Conservation (phyloP, 192 early-diverging fungal genomes). For the Jimgerdemannia flammicorona region DNA sequence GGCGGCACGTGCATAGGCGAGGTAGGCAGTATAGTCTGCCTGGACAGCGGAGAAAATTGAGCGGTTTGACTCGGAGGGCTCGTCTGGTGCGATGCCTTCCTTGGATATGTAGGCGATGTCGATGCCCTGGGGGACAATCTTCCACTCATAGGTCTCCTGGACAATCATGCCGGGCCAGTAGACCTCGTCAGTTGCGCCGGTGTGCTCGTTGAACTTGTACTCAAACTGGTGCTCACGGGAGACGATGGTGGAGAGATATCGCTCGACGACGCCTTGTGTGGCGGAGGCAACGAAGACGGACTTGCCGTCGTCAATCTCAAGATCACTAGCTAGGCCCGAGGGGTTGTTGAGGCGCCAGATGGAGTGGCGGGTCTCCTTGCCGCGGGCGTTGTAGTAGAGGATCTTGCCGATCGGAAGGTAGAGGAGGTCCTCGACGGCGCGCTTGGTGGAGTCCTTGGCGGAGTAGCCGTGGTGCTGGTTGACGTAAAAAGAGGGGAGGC, state of each 20-base stretch:
- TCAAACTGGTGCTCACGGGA: constrained; percentile 4
- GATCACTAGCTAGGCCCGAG: neutral
- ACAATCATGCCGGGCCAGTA: constrained; percentile 12
- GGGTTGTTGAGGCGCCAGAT: constrained; percentile 8
- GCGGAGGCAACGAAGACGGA: constrained; percentile 6
- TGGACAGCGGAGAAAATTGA: neutral
- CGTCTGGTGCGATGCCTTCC: constrained; percentile 1
- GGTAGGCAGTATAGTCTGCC: neutral
- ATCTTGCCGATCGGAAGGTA: neutral
- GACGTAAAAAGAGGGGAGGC: constrained; percentile 4
- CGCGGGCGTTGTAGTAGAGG: constrained; percentile 5
- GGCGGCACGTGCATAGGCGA: neutral
- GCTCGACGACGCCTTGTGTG: neutral
- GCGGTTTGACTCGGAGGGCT: neutral
- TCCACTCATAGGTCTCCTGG: neutral
- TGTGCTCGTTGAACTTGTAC: constrained; percentile 1
- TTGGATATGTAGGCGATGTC: constrained; percentile 17
- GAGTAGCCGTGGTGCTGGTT: constrained; percentile 8
- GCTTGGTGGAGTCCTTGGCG: neutral
- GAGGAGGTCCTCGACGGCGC: constrained; percentile 4
- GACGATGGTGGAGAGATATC: neutral
- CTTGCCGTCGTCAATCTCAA: neutral
- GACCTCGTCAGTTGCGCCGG: neutral
- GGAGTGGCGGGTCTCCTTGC: neutral
- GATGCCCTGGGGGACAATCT: constrained; percentile 4